These are phyloP conservation scores for Boletus holoroseus DNA, from an alignment of 1,284 basidiomycete genomes.

Conservation along the genomic window DNA sequence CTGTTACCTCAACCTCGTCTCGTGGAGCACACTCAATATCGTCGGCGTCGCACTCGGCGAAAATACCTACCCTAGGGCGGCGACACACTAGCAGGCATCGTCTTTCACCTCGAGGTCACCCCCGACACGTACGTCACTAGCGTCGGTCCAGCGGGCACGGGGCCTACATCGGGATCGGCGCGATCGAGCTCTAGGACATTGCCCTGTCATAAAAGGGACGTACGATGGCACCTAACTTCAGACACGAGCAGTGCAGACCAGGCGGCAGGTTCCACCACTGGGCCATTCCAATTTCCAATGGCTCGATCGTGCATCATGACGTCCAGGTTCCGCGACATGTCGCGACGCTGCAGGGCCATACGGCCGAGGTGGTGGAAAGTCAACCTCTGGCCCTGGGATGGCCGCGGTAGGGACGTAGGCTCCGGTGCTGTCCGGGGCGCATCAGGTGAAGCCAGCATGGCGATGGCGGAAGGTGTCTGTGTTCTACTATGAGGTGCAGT, in stretches of 20 bases:
- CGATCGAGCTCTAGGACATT: slow-evolving; percentile 95
- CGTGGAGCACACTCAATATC: slow-evolving; percentile 84
- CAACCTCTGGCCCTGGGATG: slow-evolving; percentile 81
- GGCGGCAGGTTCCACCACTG: slow-evolving; percentile 81
- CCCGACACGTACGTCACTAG: slow-evolving; percentile 72
- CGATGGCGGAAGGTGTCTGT: too few relatives aligned
- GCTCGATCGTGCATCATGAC: slow-evolving; percentile 92
- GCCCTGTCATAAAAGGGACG: slow-evolving; percentile 76
- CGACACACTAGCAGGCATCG: slow-evolving; percentile 65
- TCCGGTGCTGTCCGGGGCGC: too few relatives aligned
- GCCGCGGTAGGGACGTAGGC: too few relatives aligned
- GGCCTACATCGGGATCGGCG: slow-evolving; percentile 81
- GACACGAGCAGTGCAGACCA: slow-evolving; percentile 45
- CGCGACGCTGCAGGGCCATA: slow-evolving; percentile 82
- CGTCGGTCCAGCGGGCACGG: slow-evolving; percentile 84
- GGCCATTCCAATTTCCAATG: slow-evolving; percentile 70
- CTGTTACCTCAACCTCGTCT: slow-evolving; percentile 93
- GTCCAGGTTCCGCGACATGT: slow-evolving; percentile 84
- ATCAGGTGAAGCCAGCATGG: too few relatives aligned
- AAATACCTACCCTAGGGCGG: slow-evolving; percentile 88
- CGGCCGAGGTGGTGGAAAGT: slow-evolving; percentile 88
- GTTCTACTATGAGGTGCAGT: too few relatives aligned
- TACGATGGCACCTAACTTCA: slow-evolving; percentile 61
- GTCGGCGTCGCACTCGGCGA: slow-evolving; percentile 85
- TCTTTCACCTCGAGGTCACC: slow-evolving; percentile 71